These are phyloP conservation scores for Lasiodiplodia theobromae DNA, from an alignment of 2,329 filamentous ascomycete species.

Conservation along the genomic window DNA sequence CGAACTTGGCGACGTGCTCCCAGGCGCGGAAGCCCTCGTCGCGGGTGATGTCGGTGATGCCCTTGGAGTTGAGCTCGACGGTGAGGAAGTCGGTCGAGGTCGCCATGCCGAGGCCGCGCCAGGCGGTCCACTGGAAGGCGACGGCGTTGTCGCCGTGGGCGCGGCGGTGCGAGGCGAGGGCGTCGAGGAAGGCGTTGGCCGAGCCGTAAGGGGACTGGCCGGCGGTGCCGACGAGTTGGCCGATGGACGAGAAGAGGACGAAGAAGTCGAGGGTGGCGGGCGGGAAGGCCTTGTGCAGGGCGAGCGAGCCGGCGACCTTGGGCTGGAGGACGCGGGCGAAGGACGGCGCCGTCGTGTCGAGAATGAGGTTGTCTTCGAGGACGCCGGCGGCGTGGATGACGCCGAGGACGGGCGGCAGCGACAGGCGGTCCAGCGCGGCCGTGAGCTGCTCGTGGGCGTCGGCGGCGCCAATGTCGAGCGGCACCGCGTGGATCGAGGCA, in stretches of 20 bases:
- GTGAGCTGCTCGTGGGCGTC: conserved; percentile 37
- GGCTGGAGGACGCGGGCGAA: conserved; percentile 45
- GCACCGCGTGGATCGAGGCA: conserved; percentile 42
- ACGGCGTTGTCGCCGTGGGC: conserved; percentile 50
- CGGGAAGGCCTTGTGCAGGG: conserved; percentile 40
- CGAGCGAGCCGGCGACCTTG: conserved; percentile 41
- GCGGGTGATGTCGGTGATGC: conserved; percentile 51
- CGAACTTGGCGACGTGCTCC: conserved; percentile 45
- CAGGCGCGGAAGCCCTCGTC: conserved; percentile 55
- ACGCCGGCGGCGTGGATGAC: conserved; percentile 53
- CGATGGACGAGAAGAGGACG: conserved; percentile 27
- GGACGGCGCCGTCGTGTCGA: conserved; percentile 39
- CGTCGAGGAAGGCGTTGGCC: conserved; percentile 34
- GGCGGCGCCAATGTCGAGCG: conserved; percentile 45
- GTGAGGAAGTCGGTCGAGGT: conserved; percentile 48
- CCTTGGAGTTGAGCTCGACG: conserved; percentile 51
- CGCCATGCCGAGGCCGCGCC: conserved; percentile 52
- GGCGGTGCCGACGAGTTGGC: conserved; percentile 23
- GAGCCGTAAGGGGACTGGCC: conserved; percentile 33
- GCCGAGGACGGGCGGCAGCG: conserved; percentile 49
- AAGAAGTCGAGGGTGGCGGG: conserved; percentile 39
- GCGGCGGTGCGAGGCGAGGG: conserved; percentile 35
- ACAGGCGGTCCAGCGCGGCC: conserved; percentile 40
- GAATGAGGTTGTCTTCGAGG: conserved; percentile 47
- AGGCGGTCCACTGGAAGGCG: conserved; percentile 54